Evolutionary conservation across 208 protist genomes (phyloP), one percentile per base, ranked within the genome.

Genomic region (Leishmania tropica): DNA sequence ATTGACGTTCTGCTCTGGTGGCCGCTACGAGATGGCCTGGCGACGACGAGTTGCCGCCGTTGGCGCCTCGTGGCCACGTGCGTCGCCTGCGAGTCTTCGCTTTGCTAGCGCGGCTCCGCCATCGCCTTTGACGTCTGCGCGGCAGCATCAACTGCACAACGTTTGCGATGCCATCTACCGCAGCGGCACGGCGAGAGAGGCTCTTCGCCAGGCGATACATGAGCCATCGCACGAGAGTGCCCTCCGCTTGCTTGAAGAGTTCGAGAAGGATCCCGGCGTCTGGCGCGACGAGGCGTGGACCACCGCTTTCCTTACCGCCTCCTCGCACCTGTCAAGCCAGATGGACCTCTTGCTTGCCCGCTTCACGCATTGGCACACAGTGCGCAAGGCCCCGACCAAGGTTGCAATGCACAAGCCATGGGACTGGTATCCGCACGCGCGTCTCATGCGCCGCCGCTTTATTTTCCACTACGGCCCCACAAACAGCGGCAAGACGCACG

Each of bases 401-500:
- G 88, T 94, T 24, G 83, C 77, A n/a, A 92, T 98, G 91, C 78
- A 90, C 67, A 83, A 81, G 35, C 95, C 95, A 11, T 96, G 93
- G 92, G 81, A 94, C 45, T 96, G 92, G 91, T 98, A 98, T 84
- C 94, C 92, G 8, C 87, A 92, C 60, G 93, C 96, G 2, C 87
- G 96, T 6, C 88, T 91, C 64, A 93, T 88, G 73, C 85, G 85
- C 56, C 94, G 95, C 45, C 80, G 80, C 17, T 96, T 98, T 78
- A 83, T 98, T 78, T 96, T 96, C 70, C 97, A 99, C 83, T 75
- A 94, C 72, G 98, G 98, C 11, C 96, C 97, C 10, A 99, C 98
- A 21, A 99, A 99, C 88, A 97, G 92, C 83, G 98, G 98, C 51
- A 99, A 99, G 87, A 99, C 97, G 15, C 92, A 99, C 83, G 83